Conservation (phyloP, 192 early-diverging fungal species). For the Linnemannia hyalina region DNA sequence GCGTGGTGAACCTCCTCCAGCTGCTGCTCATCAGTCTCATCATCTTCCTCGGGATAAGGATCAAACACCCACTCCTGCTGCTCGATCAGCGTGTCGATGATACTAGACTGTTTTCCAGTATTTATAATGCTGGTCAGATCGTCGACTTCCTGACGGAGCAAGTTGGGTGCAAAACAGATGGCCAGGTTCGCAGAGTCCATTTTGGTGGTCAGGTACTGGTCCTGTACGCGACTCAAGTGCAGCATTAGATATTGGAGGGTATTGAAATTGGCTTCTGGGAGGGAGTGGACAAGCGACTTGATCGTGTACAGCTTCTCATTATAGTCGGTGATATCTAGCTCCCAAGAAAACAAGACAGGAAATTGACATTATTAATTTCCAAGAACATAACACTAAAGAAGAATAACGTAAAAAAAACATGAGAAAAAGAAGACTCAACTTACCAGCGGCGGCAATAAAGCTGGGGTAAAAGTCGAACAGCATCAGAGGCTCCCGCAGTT, state of each 20-base stretch:
- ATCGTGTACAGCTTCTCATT: conserved; percentile 76
- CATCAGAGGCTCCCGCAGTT: conserved; percentile 78
- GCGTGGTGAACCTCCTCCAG: background rate
- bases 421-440: background rate
- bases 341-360: background rate
- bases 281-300: conserved; percentile 75
- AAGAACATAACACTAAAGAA: background rate
- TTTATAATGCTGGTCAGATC: conserved; percentile 75
- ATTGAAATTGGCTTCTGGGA: conserved; percentile 70
- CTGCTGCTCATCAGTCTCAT: conserved; percentile 25
- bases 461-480: conserved; percentile 77
- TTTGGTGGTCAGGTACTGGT: conserved; percentile 80
- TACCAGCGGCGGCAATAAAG: conserved; percentile 76
- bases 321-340: conserved; percentile 68
- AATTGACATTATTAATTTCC: background rate
- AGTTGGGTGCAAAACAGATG: conserved; percentile 88
- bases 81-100: conserved; percentile 78
- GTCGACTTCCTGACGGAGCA: conserved; percentile 70
- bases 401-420: background rate
- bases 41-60: conserved; percentile 56
- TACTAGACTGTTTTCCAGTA: conserved; percentile 76
- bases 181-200: conserved; percentile 94
- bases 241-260: conserved; percentile 75
- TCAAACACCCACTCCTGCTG: conserved; percentile 75
- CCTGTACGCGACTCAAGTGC: conserved; percentile 75